Evolutionary conservation across 805 yeast species (phyloP), one percentile per base, ranked within the genome.

Genomic region (Myxozyma sirexii): DNA sequence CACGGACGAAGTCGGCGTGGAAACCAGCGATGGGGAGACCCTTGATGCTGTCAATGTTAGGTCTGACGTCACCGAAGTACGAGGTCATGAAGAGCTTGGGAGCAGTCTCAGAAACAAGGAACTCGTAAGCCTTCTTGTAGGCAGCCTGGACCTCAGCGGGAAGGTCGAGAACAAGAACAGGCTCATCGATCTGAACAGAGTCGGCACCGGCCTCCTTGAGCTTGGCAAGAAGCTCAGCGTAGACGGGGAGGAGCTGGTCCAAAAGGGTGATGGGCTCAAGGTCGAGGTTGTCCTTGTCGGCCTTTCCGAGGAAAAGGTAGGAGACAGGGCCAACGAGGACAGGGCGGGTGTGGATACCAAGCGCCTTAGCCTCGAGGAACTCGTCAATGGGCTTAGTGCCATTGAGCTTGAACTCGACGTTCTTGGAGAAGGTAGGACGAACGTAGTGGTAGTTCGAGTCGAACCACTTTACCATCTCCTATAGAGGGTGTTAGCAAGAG

Each of bases 371-470:
- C 86, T 94, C 99, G 76, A 89, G 85, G 83, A 81, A 94, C 84
- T 94, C 97, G 74, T 87, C 97, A 72, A 94, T 94, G 74, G 99
- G 98, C 84, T 94, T 94, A 73, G 86, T 81, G 74, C 97, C 96
- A 79, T 87, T 90, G 78, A 94, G 88, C 83, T 94, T 92, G 89
- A 94, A 94, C 74, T 86, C 86, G 67, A 97, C 93, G 70, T 90
- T 83, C 83, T 91, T 86, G 59, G 97, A 88, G 84, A 94, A 92
- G 70, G 99, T 94, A 79, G 99, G 99, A 84, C 99, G 90, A 74
- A 94, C 98, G 79, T 94, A 94, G 81, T 94, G 99, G 90, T 94
- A 94, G 90, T 94, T 94, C 68, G 97, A 89, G 80, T 94, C 99
- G 72, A 94, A 94, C 99, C 99, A 94, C 84, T 94, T 94, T 71